Evolutionary conservation across 352 stramenopile genomes (phyloP).

Genomic region (Peronosclerospora sorghi): DNA sequence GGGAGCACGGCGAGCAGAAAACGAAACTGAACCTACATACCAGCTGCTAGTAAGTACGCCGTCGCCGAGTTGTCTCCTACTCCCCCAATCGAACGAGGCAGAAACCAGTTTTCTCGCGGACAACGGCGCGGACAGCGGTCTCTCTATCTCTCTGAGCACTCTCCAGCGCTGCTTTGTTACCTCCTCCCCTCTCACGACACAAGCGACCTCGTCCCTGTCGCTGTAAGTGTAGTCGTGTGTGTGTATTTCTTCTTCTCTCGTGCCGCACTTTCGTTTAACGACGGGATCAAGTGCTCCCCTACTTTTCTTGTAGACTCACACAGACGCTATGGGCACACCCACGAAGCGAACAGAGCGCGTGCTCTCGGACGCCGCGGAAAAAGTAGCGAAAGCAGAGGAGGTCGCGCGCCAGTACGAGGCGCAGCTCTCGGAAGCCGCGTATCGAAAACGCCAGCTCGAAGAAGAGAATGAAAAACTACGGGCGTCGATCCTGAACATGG

Average conservation of each 20-base stretch:
- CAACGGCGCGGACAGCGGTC: conserved; percentile 2
- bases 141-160: not conserved
- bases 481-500: conserved; percentile 62
- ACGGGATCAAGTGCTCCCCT: not conserved
- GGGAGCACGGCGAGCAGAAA: conserved; percentile 3
- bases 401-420: conserved; percentile 38
- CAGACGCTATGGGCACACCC: conserved; percentile 36
- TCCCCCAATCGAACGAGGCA: conserved; percentile 12
- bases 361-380: conserved; percentile 58
- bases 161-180: not conserved
- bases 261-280: not conserved
- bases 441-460: conserved; percentile 67
- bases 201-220: too few species aligned
- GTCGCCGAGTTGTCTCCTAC: conserved; percentile 21
- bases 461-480: conserved; percentile 77
- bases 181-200: too few species aligned
- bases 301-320: conserved; percentile 3
- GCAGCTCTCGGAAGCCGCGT: conserved; percentile 36
- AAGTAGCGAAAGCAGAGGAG: conserved; percentile 65
- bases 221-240: not conserved
- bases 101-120: conserved; percentile 17
- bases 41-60: conserved; percentile 9
- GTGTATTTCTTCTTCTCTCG: not conserved
- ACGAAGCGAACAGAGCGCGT: conserved; percentile 44
- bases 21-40: conserved; percentile 25